Base-by-base conservation (phyloP, 2,329 filamentous ascomycete genomes). In the Beauveria brongniartii region DNA sequence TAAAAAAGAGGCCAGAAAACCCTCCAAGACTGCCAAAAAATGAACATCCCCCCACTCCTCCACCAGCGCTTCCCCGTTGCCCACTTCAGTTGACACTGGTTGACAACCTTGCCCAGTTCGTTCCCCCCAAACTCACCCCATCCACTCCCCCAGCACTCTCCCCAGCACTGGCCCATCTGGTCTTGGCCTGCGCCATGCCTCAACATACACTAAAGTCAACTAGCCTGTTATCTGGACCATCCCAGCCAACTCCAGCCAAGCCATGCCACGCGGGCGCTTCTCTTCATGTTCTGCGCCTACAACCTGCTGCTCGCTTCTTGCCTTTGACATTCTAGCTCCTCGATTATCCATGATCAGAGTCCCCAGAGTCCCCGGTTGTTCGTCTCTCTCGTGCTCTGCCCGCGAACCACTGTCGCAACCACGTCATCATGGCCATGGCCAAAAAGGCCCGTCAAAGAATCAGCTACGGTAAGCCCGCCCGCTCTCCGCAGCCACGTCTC, bases 371-470 rank as follows among this genome's bases (percentile, higher is more conserved):
- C 57, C 20, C 18, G 24, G 48, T 40, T 26, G 48, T 41, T 57
- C 30, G 30, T 37, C 22, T 37, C 18, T 46, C 52, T 61, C n/a
- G 28, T 55, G 26, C 20, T 12, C 20, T 20, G 28, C 22, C 53
- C 24, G 34, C 59, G 34, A 61, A 56, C 28, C 58, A 47, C 26
- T 20, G 28, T 37, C 52, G 59, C 44, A 55, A 57, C 55, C 34
- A 24, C 50, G 43, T 51, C 55, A 55, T 52, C 52, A 63, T 56
- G 41, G 69, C 63, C 70, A 87, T 87, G 84, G 84, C 84, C 71
- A 86, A 84, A 73, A 88, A 87, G 77, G 81, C 82, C 69, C 84
- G 82, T 72, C 86, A 88, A 74, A 83, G 84, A 74, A 86, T 89
- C 75, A 87, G 84, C 73, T 89, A 89, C 77, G 85, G 85, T 88